These are phyloP conservation scores for Colletotrichum musae DNA, from an alignment of 2,329 filamentous ascomycete species.

Conservation along the genomic window DNA sequence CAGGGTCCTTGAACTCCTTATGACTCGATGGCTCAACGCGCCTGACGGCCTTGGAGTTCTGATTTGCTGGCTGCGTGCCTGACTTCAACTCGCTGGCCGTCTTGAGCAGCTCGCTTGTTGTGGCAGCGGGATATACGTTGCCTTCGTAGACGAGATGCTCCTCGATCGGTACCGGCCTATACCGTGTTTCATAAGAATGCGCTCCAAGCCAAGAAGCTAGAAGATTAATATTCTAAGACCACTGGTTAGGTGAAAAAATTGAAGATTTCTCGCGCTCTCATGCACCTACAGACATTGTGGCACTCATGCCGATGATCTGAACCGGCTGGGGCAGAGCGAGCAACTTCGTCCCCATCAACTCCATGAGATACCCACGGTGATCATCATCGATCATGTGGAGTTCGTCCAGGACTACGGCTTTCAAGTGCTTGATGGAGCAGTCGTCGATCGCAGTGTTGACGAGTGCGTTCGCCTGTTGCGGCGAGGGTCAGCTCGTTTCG, in stretches of 20 bases:
- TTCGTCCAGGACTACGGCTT: conserved; percentile 80
- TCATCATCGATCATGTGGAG: conserved; percentile 88
- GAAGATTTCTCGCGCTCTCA: neutral
- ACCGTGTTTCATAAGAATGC: conserved; percentile 80
- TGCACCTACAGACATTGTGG: conserved; percentile 76
- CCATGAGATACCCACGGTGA: conserved; percentile 80
- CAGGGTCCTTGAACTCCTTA: conserved; percentile 74
- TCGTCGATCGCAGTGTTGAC: conserved; percentile 82
- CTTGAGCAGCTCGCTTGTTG: conserved; percentile 71
- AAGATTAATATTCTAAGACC: conserved; percentile 74
- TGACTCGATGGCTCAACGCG: conserved; percentile 69
- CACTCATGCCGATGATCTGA: conserved; percentile 85
- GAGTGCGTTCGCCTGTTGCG: conserved; percentile 76
- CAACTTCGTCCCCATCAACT: conserved; percentile 81
- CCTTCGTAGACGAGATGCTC: conserved; percentile 82
- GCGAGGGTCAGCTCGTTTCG: conserved; percentile 12
- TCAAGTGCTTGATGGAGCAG: conserved; percentile 74
- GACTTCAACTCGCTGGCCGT: conserved; percentile 67
- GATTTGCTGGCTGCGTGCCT: conserved; percentile 50
- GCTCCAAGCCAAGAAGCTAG: conserved; percentile 80
- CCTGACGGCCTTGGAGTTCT: conserved; percentile 57
- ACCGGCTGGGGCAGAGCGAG: conserved; percentile 76
- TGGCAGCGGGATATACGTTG: conserved; percentile 74
- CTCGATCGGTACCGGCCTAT: conserved; percentile 81
- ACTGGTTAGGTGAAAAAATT: neutral